Evolutionary conservation across 2,329 filamentous ascomycete genomes (phyloP), one percentile per base, ranked within the genome.

Genomic region (Anisogramma anomala): DNA sequence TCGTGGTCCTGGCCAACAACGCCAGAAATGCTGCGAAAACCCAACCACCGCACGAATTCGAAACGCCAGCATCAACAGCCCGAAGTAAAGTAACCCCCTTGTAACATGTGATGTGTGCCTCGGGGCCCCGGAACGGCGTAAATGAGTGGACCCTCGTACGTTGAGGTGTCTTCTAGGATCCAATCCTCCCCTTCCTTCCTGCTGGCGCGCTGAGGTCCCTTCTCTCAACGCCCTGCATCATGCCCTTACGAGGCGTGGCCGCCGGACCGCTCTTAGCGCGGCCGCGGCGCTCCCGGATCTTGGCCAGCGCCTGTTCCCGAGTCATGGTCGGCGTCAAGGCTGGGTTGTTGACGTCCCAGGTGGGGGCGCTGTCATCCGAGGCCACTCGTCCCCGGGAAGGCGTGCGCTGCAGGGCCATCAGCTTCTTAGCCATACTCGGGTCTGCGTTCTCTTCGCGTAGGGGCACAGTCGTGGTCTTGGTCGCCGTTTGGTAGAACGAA

Each of bases 301-400:
- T 77, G 41, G 80, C 80, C 13, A 89, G 69, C 3, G 83, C 83
- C 58, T 86, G 71, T 57, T 86, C 84, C 40, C 84, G 71, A 19
- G 75, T 75, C 72, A 81, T 77, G 28, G 77, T 81, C 4, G 76
- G 74, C 31, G 71, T 78, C 46, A 80, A 57, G 8, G 74, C 74
- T 15, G 73, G 72, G 54, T 77, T 71, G 45, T 61, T 70, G 30
- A 64, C 54, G 55, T 77, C 72, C 50, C 76, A 77, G 8, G 61
- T 65, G 3, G 63, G 62, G 6, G 50, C 49, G 41, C 52, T 47
- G 14, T 36, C 36, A 17, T 25, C 40, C 28, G 30, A 40, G 18
- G 22, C 45, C 6, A 26, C 45, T 28, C 42, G 58, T 48, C 58
- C 62, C 34, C 55, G 57, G 3, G 62, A 67, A 1, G 67, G 67